Conservation (phyloP, 371 early-diverging fungal genomes). For the Conidiobolus incongruus region DNA sequence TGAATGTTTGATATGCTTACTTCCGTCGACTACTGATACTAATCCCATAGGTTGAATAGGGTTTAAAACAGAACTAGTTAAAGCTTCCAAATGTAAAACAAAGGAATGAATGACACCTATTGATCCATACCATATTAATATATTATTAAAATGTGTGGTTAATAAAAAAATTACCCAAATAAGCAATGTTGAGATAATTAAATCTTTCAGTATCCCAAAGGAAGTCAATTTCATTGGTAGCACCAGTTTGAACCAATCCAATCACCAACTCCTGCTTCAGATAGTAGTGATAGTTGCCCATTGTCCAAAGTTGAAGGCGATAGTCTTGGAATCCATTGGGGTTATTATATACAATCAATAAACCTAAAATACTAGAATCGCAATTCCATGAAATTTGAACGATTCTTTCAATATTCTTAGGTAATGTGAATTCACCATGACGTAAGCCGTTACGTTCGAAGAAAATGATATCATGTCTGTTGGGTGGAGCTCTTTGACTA, state of each 20-base stretch:
- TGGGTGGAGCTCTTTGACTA: constrained; percentile 45
- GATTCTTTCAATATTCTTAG: constrained; percentile 17
- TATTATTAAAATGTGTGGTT: too few relatives aligned
- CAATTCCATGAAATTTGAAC: constrained; percentile 51
- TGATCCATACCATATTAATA: too few relatives aligned
- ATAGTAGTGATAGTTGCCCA: constrained; percentile 73
- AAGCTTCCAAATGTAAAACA: too few relatives aligned
- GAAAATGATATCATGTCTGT: constrained; percentile 73
- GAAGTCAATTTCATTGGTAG: too few relatives aligned
- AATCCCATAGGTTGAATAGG: too few relatives aligned
- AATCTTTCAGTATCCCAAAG: too few relatives aligned
- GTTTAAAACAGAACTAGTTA: not conserved
- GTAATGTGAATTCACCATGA: constrained; percentile 79
- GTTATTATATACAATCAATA: constrained; percentile 21
- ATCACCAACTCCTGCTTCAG: constrained; percentile 6
- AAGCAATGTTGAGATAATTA: too few relatives aligned
- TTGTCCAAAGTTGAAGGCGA: constrained; percentile 72
- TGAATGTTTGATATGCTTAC: too few relatives aligned
- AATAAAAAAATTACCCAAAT: too few relatives aligned
- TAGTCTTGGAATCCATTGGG: constrained; percentile 1
- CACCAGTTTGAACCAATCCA: too few relatives aligned
- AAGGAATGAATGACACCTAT: too few relatives aligned
- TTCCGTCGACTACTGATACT: too few relatives aligned
- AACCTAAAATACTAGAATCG: constrained; percentile 68
- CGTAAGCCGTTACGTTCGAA: constrained; percentile 86